phyloP scores from a whole-genome alignment of 2,329 filamentous ascomycete species.

The Monosporascus sp. region DNA sequence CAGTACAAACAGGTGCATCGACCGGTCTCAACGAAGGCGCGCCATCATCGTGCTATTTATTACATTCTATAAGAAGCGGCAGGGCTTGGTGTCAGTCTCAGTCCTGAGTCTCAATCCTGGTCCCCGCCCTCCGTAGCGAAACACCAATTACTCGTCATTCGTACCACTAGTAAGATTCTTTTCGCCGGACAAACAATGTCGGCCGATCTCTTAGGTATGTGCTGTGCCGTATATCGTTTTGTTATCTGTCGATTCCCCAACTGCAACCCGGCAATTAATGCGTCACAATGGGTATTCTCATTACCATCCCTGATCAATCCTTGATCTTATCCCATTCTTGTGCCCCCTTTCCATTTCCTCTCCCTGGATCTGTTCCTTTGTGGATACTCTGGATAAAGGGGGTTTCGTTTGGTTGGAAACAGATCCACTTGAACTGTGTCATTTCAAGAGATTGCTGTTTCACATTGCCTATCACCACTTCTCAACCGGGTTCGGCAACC shows the following conservation, averaged over 20 bases:
- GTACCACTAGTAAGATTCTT: not conserved
- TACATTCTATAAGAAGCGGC: not conserved
- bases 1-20: not conserved
- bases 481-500: not conserved
- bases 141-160: not conserved
- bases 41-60: not conserved
- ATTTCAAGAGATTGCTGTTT: slow-evolving; percentile 42
- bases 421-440: slow-evolving; percentile 38
- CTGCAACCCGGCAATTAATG: not conserved
- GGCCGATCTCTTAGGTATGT: not conserved
- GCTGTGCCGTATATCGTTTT: not conserved
- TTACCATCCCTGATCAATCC: no score
- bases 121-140: not conserved
- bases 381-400: not conserved
- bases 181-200: not conserved
- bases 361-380: not conserved
- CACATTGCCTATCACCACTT: slow-evolving; percentile 34
- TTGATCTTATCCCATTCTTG: not conserved
- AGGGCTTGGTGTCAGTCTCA: not conserved
- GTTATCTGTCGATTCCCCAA: not conserved
- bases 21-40: not conserved
- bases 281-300: not conserved
- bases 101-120: not conserved
- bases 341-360: not conserved
- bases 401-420: slow-evolving; percentile 1